These are phyloP conservation scores for Lecanicillium sp. DNA, from an alignment of 2,329 filamentous ascomycete genomes.

Conservation along the genomic window DNA sequence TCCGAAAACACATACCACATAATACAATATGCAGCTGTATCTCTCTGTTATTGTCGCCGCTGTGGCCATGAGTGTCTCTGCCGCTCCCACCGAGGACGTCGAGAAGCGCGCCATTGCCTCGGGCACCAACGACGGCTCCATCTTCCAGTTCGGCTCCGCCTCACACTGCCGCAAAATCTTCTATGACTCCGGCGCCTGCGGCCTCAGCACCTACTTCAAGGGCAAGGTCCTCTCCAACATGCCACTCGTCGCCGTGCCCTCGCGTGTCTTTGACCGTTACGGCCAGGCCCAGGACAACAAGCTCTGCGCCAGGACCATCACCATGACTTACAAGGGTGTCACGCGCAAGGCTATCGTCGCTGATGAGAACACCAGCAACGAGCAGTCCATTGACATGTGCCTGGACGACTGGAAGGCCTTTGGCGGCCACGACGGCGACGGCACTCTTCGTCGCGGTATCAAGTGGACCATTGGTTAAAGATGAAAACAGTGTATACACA, in stretches of 20 bases:
- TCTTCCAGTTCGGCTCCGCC: constrained; percentile 12
- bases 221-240: constrained; percentile 5
- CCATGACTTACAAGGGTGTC: constrained; percentile 13
- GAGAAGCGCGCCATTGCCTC: constrained; percentile 4
- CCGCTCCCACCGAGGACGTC: not conserved
- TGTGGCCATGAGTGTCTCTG: not conserved
- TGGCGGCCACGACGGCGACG: constrained; percentile 13
- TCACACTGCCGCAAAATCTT: constrained; percentile 10
- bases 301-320: constrained; percentile 14
- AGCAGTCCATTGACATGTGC: constrained; percentile 19
- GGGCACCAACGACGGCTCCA: constrained; percentile 13
- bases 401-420: constrained; percentile 14
- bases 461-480: constrained; percentile 12
- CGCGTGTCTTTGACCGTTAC: constrained; percentile 7
- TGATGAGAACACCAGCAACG: constrained; percentile 19
- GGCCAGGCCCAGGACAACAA: constrained; percentile 13
- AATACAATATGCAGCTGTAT: constrained; percentile 2
- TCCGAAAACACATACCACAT: no score
- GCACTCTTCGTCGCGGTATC: constrained; percentile 4
- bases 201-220: constrained; percentile 13
- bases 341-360: constrained; percentile 16
- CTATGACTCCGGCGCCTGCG: constrained; percentile 13
- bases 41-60: not conserved
- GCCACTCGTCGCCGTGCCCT: constrained; percentile 12
- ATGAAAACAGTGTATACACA: no score